These are phyloP conservation scores for Cutaneotrichosporon sp. DNA, from an alignment of 1,284 basidiomycete species.

Conservation along the genomic window DNA sequence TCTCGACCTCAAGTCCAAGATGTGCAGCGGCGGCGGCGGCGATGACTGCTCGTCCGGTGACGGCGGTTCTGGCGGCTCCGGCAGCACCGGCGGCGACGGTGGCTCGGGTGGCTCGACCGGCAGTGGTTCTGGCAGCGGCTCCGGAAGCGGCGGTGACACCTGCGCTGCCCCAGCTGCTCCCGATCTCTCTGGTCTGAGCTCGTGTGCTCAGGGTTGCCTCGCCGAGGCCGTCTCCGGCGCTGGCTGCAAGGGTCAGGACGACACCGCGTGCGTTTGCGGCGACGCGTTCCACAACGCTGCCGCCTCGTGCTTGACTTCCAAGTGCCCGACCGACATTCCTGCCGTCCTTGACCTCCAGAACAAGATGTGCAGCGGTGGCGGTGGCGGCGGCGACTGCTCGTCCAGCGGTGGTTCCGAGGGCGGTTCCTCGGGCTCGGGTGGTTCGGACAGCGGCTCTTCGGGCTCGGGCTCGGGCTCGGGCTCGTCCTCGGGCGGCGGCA, in stretches of 20 bases:
- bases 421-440: neutral
- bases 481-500: neutral
- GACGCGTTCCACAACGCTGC: slow-evolving; percentile 1
- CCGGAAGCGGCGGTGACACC: neutral
- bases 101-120: neutral
- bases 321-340: neutral
- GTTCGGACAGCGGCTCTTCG: neutral
- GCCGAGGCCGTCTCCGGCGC: neutral
- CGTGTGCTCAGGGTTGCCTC: neutral
- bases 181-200: neutral
- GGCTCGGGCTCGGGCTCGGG: neutral
- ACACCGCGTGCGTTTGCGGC: slow-evolving; percentile 7
- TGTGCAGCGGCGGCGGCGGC: neutral
- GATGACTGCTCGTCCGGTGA: neutral
- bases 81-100: neutral
- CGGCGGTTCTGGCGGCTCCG: neutral
- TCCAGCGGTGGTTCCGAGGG: neutral
- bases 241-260: slow-evolving; percentile 5
- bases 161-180: neutral
- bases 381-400: neutral
- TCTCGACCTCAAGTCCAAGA: neutral
- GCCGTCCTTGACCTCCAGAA: slow-evolving; percentile 6
- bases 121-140: neutral
- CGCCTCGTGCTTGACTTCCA: neutral
- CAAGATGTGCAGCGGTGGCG: slow-evolving; percentile 1